Percentiles rank a stretch among this genome's conserved stretches.
phyloP scores from a whole-genome alignment of 176 grass and related monocot genomes.

The maize (Zea mays) region DNA sequence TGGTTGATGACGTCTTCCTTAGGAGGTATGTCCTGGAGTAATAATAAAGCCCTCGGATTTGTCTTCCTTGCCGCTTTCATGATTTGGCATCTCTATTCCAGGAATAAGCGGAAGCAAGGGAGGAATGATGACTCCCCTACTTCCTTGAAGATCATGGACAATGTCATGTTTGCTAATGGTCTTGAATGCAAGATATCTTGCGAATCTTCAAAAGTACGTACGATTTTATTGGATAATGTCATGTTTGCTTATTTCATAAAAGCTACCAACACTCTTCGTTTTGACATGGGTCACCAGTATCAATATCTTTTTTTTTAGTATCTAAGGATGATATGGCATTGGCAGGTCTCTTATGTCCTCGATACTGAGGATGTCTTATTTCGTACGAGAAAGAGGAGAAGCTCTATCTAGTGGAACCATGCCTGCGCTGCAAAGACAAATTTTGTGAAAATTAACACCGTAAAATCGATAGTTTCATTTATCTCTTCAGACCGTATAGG shows the following conservation, averaged over 20 bases:
- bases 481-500: slow-evolving; percentile 61
- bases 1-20: slow-evolving; percentile 64
- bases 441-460: slow-evolving; percentile 34
- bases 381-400: slow-evolving; percentile 53
- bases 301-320: neutral
- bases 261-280: neutral
- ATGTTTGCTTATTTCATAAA: neutral
- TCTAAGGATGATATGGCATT: neutral
- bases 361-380: slow-evolving; percentile 94
- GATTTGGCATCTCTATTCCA: slow-evolving; percentile 33
- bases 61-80: slow-evolving; percentile 3
- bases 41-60: slow-evolving; percentile 3
- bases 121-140: slow-evolving; percentile 52
- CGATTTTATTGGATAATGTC: neutral
- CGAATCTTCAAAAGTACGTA: slow-evolving; percentile 69
- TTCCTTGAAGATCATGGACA: slow-evolving; percentile 59
- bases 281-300: neutral
- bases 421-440: slow-evolving; percentile 12
- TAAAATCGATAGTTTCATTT: slow-evolving; percentile 55
- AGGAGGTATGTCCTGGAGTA: slow-evolving; percentile 52
- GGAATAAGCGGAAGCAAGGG: slow-evolving; percentile 70
- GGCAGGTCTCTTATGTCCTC: slow-evolving; percentile 82
- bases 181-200: slow-evolving; percentile 97
- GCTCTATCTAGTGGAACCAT: slow-evolving; percentile 13
- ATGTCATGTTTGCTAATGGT: slow-evolving; percentile 68